phyloP scores from a whole-genome alignment of 495 filamentous ascomycete species.

The Aspergillus saccharolyticus region DNA sequence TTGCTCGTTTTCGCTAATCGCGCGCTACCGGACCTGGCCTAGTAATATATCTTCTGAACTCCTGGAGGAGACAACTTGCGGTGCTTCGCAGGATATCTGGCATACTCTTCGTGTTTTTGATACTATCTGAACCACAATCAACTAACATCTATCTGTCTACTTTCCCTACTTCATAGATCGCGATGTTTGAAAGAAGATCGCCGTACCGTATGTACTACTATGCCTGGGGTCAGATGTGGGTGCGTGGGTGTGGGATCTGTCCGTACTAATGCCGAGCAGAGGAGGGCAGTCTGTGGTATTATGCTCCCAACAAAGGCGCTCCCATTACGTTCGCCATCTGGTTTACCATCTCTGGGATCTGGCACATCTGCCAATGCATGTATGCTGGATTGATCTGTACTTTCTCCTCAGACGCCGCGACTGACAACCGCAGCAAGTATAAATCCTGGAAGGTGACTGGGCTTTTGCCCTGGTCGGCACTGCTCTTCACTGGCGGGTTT shows the following conservation, averaged over 20 bases:
- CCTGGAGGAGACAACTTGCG: not conserved
- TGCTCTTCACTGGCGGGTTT: conserved; percentile 55
- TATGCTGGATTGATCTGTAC: conserved; percentile 19
- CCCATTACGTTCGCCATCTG: conserved; percentile 63
- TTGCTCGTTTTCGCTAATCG: conserved; percentile 6
- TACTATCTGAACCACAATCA: no score
- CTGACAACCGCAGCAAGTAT: conserved; percentile 30
- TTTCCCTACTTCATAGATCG: not conserved
- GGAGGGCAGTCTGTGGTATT: conserved; percentile 58
- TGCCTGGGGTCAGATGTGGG: not conserved
- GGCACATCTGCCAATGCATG: conserved; percentile 61
- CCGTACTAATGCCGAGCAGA: conserved; percentile 24
- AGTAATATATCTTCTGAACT: not conserved
- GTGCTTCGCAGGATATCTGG: no score
- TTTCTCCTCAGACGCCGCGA: conserved; percentile 5
- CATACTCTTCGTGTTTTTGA: no score
- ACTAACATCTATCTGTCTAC: not conserved
- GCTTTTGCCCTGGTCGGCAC: conserved; percentile 47
- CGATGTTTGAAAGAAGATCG: conserved; percentile 14
- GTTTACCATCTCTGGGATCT: conserved; percentile 52
- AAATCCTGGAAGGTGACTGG: conserved; percentile 50
- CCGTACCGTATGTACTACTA: conserved; percentile 19
- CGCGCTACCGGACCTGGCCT: not conserved
- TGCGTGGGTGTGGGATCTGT: not conserved
- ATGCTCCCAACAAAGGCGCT: conserved; percentile 69